Base-by-base conservation (phyloP, 768 basidiomycete species). In the Dendrothele bispora region DNA sequence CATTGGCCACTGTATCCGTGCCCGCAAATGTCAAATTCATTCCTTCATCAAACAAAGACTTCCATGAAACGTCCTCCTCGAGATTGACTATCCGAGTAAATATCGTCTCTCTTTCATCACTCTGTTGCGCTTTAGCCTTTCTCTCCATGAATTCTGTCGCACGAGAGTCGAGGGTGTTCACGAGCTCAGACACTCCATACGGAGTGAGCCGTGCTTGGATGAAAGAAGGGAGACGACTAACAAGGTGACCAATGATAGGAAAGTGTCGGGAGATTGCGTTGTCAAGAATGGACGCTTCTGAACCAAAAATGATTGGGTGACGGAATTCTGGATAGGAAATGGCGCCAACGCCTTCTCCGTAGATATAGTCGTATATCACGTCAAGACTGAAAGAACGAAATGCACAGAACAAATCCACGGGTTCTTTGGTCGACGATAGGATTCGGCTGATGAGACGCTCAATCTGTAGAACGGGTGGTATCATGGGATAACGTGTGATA, bases 1-100 rank as follows among this genome's bases (percentile, higher is more conserved):
- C 47, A 43, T 63, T 60, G 22, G 61, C 63, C 1, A 58, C 56
- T 2, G 68, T 67, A 52, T 70, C 69, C 11, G 58, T 59, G 2
- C 46, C 46, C 4, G 46, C 46, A 22, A 18, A 18, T 7, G 29
- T 28, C 8, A 47, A 28, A 6, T 29, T 26, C 17, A 47, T 21
- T 4, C 37, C 46, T 47, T 47, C 46, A 39, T 47, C 22, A 11
- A 47, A n/a, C 5, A 47, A 38, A 7, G 46, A 38, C n/a, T 24
- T 20, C 29, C 18, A 39, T 5, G 46, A 47, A 5, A 37, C 28
- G 30, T 37, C 37, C 17, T 39, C 38, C 28, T 49, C 34, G 12
- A 40, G 48, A 17, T 30, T 27, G 14, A 49, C 25, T 21, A 49
- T 32, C 24, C 42, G 48, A 35, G 29, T 28, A 36, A 41, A 49